Percentiles rank a stretch among this genome's conserved stretches.
Conservation (phyloP, 495 filamentous ascomycete genomes). For the Patellaria atrata region DNA sequence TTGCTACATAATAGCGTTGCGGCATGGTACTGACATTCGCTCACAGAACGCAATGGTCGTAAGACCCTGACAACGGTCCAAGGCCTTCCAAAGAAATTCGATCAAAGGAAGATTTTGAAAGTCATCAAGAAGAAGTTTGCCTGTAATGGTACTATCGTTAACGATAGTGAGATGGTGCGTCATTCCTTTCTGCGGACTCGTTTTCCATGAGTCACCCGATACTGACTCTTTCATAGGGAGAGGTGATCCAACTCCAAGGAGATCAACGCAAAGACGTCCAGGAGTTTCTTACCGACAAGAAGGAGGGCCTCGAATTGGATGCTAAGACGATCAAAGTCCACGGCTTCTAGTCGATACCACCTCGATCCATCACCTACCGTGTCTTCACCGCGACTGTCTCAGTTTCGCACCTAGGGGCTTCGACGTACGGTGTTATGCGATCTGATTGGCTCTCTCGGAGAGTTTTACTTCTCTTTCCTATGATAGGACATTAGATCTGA, state of each 20-base stretch:
- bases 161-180: conserved; percentile 91
- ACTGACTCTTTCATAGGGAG: too few species aligned
- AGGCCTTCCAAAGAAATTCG: conserved; percentile 94
- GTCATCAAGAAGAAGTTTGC: conserved; percentile 99
- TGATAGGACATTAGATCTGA: too few species aligned
- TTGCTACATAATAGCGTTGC: too few species aligned
- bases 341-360: too few species aligned
- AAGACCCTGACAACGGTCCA: conserved; percentile 99
- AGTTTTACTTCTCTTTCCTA: too few species aligned
- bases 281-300: conserved; percentile 92
- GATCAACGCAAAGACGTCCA: conserved; percentile 98
- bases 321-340: conserved; percentile 97
- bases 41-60: conserved; percentile 96
- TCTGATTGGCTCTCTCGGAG: too few species aligned
- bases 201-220: too few species aligned
- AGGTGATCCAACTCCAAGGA: conserved; percentile 99
- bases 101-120: conserved; percentile 99
- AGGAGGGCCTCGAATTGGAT: conserved; percentile 80
- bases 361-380: too few species aligned
- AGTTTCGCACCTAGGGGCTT: too few species aligned
- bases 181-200: too few species aligned
- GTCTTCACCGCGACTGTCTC: too few species aligned
- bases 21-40: conserved; percentile 6
- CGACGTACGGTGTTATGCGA: too few species aligned
- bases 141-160: conserved; percentile 99